Conservation (phyloP, 116 monocot species). For the Zostera marina region DNA sequence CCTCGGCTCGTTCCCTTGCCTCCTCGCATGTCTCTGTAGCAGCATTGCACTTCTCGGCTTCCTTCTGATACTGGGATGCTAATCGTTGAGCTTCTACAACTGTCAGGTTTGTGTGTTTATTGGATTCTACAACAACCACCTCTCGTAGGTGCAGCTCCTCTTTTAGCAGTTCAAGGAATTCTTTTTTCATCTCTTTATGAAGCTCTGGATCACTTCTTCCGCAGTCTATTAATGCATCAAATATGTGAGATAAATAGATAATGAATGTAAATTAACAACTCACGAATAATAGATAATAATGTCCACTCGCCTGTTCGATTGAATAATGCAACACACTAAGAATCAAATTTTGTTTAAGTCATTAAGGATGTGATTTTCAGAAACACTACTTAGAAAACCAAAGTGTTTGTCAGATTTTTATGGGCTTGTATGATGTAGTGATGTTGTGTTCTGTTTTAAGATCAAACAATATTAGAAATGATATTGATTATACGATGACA, state of each 20-base stretch:
- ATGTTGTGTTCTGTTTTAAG: too few relatives aligned
- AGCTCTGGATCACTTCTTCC: constrained; percentile 67
- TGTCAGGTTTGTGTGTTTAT: constrained; percentile 50
- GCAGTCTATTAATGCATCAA: constrained; percentile 30
- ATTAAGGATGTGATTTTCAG: too few relatives aligned
- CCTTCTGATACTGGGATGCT: constrained; percentile 64
- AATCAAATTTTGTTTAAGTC: too few relatives aligned
- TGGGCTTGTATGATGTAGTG: too few relatives aligned
- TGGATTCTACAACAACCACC: constrained; percentile 37
- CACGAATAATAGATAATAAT: too few relatives aligned
- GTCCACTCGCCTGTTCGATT: too few relatives aligned
- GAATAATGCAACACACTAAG: too few relatives aligned
- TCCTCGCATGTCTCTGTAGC: constrained; percentile 75
- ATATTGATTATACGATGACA: too few relatives aligned
- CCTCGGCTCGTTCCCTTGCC: constrained; percentile 46
- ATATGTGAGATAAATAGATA: background rate
- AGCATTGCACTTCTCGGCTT: constrained; percentile 70
- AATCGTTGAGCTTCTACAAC: constrained; percentile 43
- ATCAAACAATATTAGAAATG: too few relatives aligned
- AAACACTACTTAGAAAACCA: too few relatives aligned
- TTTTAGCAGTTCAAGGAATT: constrained; percentile 42
- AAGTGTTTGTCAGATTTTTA: too few relatives aligned
- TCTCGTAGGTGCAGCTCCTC: constrained; percentile 38
- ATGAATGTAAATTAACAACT: background rate
- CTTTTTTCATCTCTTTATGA: constrained; percentile 54